Conservation (phyloP, 345 rosid genomes). For the Litchi chinensis region DNA sequence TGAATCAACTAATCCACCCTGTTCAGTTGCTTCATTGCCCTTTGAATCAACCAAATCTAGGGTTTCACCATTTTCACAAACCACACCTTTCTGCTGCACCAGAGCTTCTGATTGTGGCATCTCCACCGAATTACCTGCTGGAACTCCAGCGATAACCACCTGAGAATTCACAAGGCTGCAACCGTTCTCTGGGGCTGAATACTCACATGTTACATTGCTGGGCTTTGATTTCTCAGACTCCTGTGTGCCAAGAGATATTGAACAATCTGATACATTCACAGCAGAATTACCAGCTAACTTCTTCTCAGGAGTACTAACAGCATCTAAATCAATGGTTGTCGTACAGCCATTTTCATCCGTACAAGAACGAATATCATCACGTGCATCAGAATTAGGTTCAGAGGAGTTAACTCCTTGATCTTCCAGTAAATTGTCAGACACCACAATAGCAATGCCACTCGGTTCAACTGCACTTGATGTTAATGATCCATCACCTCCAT, state of each 20-base stretch:
- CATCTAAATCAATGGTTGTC: slow-evolving; percentile 37
- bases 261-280: slow-evolving; percentile 43
- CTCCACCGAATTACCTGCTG: slow-evolving; percentile 42
- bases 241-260: slow-evolving; percentile 27
- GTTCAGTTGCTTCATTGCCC: slow-evolving; percentile 30
- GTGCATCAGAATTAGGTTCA: slow-evolving; percentile 38
- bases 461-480: slow-evolving; percentile 28
- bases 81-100: slow-evolving; percentile 36
- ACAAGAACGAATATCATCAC: slow-evolving; percentile 32
- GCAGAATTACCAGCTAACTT: slow-evolving; percentile 39
- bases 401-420: slow-evolving; percentile 32
- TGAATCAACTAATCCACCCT: slow-evolving; percentile 39
- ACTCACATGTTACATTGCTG: slow-evolving; percentile 41
- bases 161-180: slow-evolving; percentile 37
- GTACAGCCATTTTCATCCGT: slow-evolving; percentile 39
- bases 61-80: slow-evolving; percentile 34
- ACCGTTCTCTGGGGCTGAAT: slow-evolving; percentile 39
- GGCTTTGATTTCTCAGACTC: slow-evolving; percentile 36
- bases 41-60: slow-evolving; percentile 35
- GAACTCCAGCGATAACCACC: slow-evolving; percentile 31
- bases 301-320: slow-evolving; percentile 37
- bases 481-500: slow-evolving; percentile 39
- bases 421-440: slow-evolving; percentile 32
- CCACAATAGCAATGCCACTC: slow-evolving; percentile 28
- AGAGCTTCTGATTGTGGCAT: slow-evolving; percentile 43